These are phyloP conservation scores for Epichloe bromicola DNA, from an alignment of 2,329 filamentous ascomycete genomes.

Conservation along the genomic window DNA sequence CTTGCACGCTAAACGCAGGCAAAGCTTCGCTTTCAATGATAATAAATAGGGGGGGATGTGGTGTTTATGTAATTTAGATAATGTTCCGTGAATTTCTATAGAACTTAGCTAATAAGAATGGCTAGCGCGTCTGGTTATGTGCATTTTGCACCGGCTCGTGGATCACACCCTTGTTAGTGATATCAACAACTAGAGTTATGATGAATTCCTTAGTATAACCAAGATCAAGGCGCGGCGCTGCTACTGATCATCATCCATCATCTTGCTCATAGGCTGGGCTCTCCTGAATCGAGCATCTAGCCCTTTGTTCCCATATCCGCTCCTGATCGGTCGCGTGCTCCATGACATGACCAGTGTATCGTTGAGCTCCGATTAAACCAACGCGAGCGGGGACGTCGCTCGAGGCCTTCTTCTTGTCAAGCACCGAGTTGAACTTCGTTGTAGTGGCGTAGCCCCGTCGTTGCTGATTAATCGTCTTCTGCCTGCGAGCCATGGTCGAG, in stretches of 20 bases:
- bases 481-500: slow-evolving; percentile 4
- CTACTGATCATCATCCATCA: background rate
- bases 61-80: too few relatives aligned
- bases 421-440: slow-evolving; percentile 64
- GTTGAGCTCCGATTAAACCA: slow-evolving; percentile 79
- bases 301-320: background rate
- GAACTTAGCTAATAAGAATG: too few relatives aligned
- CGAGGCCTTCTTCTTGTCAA: slow-evolving; percentile 77
- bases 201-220: too few relatives aligned
- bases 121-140: too few relatives aligned
- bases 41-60: too few relatives aligned
- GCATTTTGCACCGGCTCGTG: too few relatives aligned
- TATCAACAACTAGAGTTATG: too few relatives aligned
- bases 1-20: too few relatives aligned
- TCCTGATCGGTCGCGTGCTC: background rate
- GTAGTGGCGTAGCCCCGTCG: slow-evolving; percentile 12
- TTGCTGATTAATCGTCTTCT: slow-evolving; percentile 9
- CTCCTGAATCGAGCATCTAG: background rate
- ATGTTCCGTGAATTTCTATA: too few relatives aligned
- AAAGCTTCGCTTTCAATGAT: too few relatives aligned
- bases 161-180: too few relatives aligned
- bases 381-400: slow-evolving; percentile 68
- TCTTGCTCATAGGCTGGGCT: slow-evolving; percentile 35
- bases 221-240: too few relatives aligned
- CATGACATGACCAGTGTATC: slow-evolving; percentile 54